Evolutionary conservation across 345 rosid genomes (phyloP).

Genomic region (Laguncularia racemosa): DNA sequence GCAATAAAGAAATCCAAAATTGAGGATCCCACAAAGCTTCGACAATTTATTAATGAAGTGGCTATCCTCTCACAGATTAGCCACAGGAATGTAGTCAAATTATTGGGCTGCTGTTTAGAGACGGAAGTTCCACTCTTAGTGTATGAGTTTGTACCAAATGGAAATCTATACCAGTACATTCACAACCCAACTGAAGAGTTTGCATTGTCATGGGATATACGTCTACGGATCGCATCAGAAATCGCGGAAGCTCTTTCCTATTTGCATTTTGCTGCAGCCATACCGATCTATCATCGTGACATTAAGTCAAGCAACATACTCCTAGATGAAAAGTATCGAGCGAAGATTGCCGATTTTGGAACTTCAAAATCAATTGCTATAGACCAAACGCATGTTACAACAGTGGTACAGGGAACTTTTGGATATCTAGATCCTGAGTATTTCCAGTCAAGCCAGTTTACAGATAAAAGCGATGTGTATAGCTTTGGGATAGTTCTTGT

Average conservation of each 20-base stretch:
- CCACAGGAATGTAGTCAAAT: slow-evolving; percentile 14
- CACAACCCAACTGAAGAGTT: neutral
- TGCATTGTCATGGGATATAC: neutral
- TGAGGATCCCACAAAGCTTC: neutral
- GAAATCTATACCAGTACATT: slow-evolving; percentile 5
- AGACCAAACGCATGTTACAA: slow-evolving; percentile 13
- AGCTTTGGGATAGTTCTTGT: slow-evolving; percentile 18
- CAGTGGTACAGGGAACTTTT: slow-evolving; percentile 7
- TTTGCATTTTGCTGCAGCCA: slow-evolving; percentile 15
- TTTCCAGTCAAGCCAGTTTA: slow-evolving; percentile 15
- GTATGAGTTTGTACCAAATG: slow-evolving; percentile 14
- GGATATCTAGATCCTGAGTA: slow-evolving; percentile 22
- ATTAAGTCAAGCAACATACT: slow-evolving; percentile 8
- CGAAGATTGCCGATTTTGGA: slow-evolving; percentile 11
- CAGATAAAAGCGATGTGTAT: slow-evolving; percentile 21
- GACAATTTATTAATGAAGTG: slow-evolving; percentile 19
- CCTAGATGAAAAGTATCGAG: slow-evolving; percentile 14
- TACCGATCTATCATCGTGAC: slow-evolving; percentile 8
- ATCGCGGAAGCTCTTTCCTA: slow-evolving; percentile 9
- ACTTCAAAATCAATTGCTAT: slow-evolving; percentile 12
- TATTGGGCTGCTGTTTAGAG: slow-evolving; percentile 13
- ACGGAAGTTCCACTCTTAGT: slow-evolving; percentile 11
- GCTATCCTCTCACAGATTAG: slow-evolving; percentile 12
- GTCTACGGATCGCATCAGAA: slow-evolving; percentile 13
- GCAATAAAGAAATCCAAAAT: slow-evolving; percentile 13